Conservation (phyloP, 208 protist species). For the Acanthamoeba quina region DNA sequence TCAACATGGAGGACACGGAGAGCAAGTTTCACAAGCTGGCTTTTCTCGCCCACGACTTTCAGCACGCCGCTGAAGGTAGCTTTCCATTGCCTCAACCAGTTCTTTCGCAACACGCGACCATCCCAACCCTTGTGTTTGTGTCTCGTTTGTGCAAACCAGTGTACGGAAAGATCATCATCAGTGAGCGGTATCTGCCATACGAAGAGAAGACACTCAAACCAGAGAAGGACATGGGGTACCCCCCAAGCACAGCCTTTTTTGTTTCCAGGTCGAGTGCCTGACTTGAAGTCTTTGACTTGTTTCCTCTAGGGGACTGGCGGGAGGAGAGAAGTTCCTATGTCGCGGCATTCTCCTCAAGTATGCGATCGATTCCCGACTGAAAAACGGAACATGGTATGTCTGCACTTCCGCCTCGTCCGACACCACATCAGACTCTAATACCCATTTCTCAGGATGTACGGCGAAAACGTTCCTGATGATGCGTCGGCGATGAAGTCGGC, state of each 20-base stretch:
- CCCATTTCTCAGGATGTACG: slow-evolving; percentile 48
- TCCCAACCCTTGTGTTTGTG: not conserved
- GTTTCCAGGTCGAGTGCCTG: not conserved
- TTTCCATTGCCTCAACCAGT: not conserved
- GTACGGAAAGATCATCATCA: slow-evolving; percentile 64
- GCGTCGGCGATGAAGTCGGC: slow-evolving; percentile 66
- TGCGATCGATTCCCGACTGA: slow-evolving; percentile 15
- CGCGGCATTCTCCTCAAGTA: slow-evolving; percentile 1
- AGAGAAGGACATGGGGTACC: slow-evolving; percentile 43
- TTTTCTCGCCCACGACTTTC: slow-evolving; percentile 45
- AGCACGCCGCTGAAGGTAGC: slow-evolving; percentile 33
- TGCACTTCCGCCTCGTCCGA: not conserved
- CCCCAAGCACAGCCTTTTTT: not conserved
- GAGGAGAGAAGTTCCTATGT: slow-evolving; percentile 50
- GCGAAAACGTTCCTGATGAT: slow-evolving; percentile 41
- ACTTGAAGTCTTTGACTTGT: not conserved
- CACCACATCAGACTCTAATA: no score
- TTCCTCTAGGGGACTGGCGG: not conserved
- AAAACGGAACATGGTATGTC: not conserved
- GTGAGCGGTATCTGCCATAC: slow-evolving; percentile 14
- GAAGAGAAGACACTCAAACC: slow-evolving; percentile 51
- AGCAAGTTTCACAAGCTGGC: slow-evolving; percentile 63
- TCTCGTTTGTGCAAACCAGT: not conserved
- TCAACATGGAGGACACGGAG: slow-evolving; percentile 38
- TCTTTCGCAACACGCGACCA: not conserved